Base-by-base conservation (phyloP, 2,329 filamentous ascomycete genomes). In the Sphaerulina vaccinii region DNA sequence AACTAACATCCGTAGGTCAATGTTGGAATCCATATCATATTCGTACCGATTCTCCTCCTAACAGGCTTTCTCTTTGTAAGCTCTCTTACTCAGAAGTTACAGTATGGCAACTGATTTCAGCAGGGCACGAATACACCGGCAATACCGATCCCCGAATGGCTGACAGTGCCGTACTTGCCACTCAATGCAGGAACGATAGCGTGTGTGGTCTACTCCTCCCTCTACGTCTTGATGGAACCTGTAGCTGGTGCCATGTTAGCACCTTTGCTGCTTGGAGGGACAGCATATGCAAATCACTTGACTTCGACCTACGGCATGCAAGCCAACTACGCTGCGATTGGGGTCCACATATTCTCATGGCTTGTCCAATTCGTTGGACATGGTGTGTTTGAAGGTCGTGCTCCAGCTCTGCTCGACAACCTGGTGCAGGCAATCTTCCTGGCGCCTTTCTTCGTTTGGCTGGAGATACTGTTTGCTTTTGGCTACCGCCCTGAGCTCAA, bases 401-500 rank as follows among this genome's bases (percentile, higher is more conserved):
- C 91, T 2, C 93, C 92, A 6, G 92, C 91, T 3, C 74, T 97
- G 58, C 75, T 97, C 41, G 91, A 97, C 73, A 97, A 96, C 66
- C 73, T 97, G 36, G 79, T 95, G 41, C 93, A 97, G 73, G 91
- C 93, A 22, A 71, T 97, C 58, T 92, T 97, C 66, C 79, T 97
- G 19, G 93, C 93, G 0, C 93, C 93, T 7, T 86, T 99, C 65
- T 99, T 97, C 64, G 92, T 97, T 52, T 99, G 93, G 88, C 86
- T 99, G 63, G 91, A 97, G 75, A 74, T 95, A 19, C 79, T 99
- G 21, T 99, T 99, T 76, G 84, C 79, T 65, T 81, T 95, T 44
- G 93, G 93, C 42, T 99, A 97, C 72, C 83, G 93, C 54, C 88
- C 86, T 1, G 90, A 95, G 70, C 77, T 99, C 61, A 90, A 92